These are phyloP conservation scores for Pisolithus albus DNA, from an alignment of 768 basidiomycete species.

Conservation along the genomic window DNA sequence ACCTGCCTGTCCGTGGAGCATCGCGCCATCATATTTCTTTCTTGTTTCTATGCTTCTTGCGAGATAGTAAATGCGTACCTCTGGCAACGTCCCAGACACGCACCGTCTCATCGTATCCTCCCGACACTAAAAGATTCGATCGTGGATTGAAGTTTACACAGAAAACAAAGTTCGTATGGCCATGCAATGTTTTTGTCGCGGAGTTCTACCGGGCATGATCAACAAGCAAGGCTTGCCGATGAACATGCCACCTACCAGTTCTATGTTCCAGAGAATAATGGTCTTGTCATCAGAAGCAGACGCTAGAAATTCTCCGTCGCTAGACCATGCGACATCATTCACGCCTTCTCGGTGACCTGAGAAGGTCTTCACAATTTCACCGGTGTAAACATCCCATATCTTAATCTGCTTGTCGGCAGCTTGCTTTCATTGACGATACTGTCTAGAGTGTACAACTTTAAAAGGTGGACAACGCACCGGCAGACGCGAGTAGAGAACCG, in stretches of 20 bases:
- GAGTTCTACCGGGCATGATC: conserved; percentile 37
- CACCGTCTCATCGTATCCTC: conserved; percentile 93
- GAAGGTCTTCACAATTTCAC: conserved; percentile 66
- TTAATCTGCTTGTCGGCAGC: conserved; percentile 81
- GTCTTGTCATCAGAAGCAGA: conserved; percentile 93
- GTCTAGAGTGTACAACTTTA: conserved; percentile 7
- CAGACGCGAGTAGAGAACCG: conserved; percentile 74
- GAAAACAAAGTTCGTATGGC: conserved; percentile 93
- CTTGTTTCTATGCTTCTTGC: no score
- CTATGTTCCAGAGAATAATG: conserved; percentile 77
- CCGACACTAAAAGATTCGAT: conserved; percentile 86
- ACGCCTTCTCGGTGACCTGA: conserved; percentile 76
- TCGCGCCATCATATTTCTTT: not conserved
- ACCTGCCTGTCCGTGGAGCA: conserved; percentile 48
- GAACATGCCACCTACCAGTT: conserved; percentile 38
- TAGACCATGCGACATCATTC: conserved; percentile 87
- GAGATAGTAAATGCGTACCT: conserved; percentile 40
- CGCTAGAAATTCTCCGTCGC: conserved; percentile 74
- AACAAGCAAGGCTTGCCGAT: not conserved
- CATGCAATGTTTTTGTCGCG: conserved; percentile 59
- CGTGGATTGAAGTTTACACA: conserved; percentile 89
- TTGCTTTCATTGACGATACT: conserved; percentile 40
- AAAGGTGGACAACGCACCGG: conserved; percentile 48
- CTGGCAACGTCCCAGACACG: conserved; percentile 93
- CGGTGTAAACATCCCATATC: conserved; percentile 69